Evolutionary conservation across 331 rosid species (phyloP).

Genomic region (Malus hybrid): DNA sequence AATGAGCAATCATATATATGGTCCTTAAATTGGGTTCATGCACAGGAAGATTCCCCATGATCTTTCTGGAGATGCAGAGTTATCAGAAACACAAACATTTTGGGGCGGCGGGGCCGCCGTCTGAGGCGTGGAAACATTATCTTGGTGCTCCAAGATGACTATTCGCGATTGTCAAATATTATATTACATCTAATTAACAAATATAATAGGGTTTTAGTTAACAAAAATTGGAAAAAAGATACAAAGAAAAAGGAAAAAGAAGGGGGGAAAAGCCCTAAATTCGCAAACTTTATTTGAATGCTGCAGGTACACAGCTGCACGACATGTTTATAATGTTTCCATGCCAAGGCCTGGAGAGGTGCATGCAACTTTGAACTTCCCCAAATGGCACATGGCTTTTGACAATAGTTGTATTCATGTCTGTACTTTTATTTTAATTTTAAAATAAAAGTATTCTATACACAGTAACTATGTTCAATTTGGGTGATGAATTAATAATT

Average conservation of each 20-base stretch:
- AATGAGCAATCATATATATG: neutral
- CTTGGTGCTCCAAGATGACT: neutral
- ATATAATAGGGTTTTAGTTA: neutral
- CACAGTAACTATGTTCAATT: too few species aligned
- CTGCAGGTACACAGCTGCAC: neutral
- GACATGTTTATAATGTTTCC: neutral
- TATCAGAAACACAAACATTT: constrained; percentile 20
- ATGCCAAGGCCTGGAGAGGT: neutral
- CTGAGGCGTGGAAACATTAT: neutral
- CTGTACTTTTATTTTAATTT: too few species aligned
- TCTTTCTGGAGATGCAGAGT: constrained; percentile 25
- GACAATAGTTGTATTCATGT: too few species aligned
- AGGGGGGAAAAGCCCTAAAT: neutral
- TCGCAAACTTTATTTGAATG: neutral
- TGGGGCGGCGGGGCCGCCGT: constrained; percentile 5
- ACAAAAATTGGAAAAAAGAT: neutral
- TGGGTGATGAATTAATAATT: too few species aligned
- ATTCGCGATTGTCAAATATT: neutral
- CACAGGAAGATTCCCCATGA: constrained; percentile 37
- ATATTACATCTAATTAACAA: neutral
- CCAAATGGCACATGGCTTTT: neutral
- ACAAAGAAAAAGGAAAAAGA: neutral
- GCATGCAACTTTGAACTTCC: neutral
- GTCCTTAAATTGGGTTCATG: constrained; percentile 31
- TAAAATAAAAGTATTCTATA: too few species aligned